phyloP scores from a whole-genome alignment of 2,329 filamentous ascomycete species.

The Curvularia sp. region DNA sequence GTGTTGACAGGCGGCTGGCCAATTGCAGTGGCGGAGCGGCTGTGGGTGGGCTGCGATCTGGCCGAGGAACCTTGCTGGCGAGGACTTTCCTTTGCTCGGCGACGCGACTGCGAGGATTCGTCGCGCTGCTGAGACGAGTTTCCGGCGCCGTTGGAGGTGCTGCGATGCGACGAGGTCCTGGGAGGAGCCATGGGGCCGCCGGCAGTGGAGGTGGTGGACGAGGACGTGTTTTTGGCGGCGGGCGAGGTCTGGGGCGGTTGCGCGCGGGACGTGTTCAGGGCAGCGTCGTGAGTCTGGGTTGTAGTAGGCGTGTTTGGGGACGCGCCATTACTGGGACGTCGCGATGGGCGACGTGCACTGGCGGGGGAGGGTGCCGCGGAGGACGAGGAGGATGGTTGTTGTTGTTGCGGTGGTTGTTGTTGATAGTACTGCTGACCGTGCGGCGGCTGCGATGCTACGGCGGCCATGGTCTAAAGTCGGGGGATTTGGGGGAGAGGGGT shows the following conservation, averaged over 20 bases:
- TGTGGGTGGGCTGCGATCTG: constrained; percentile 51
- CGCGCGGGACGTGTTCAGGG: constrained; percentile 52
- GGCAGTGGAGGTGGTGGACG: constrained; percentile 58
- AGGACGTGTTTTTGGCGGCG: constrained; percentile 58
- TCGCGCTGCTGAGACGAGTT: constrained; percentile 40
- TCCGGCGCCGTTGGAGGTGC: constrained; percentile 44
- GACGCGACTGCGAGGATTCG: constrained; percentile 52
- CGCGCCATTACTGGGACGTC: constrained; percentile 51
- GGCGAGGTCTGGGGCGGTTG: constrained; percentile 55
- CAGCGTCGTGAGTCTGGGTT: constrained; percentile 46
- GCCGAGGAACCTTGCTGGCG: constrained; percentile 40
- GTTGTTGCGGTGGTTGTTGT: constrained; percentile 23
- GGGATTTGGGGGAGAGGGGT: background rate
- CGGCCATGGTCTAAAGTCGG: constrained; percentile 44
- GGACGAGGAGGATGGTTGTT: constrained; percentile 3
- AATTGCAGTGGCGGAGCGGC: constrained; percentile 58
- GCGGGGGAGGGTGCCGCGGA: constrained; percentile 44
- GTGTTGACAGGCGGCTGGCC: constrained; percentile 61
- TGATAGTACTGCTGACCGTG: constrained; percentile 46
- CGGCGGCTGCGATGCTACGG: constrained; percentile 46
- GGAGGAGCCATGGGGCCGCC: constrained; percentile 74
- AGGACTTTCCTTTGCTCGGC: constrained; percentile 58
- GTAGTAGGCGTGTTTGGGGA: constrained; percentile 50
- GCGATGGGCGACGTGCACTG: constrained; percentile 49
- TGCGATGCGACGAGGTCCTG: constrained; percentile 77